Conservation (phyloP, 108 stramenopile species). For the Cyclotella distinguenda region DNA sequence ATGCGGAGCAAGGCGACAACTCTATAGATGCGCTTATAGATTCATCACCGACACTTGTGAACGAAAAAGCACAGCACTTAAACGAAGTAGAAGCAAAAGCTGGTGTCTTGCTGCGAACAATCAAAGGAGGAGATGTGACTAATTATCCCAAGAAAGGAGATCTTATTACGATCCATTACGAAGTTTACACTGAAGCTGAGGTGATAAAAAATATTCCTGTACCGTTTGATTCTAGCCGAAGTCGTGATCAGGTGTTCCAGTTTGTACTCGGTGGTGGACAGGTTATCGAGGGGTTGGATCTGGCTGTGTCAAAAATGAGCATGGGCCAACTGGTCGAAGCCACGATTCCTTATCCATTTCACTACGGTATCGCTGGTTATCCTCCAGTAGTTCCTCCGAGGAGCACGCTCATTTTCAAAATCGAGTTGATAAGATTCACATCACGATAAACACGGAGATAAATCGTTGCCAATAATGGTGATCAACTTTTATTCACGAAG, state of each 20-base stretch:
- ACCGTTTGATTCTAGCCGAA: slow-evolving; percentile 70
- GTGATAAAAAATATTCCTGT: slow-evolving; percentile 14
- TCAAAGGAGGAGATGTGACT: slow-evolving; percentile 38
- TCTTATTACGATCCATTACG: slow-evolving; percentile 77
- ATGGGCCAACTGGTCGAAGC: slow-evolving; percentile 58
- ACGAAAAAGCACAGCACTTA: not conserved
- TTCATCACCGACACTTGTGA: not conserved
- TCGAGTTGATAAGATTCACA: slow-evolving; percentile 70
- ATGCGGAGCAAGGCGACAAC: not conserved
- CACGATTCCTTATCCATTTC: slow-evolving; percentile 69
- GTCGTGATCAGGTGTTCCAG: slow-evolving; percentile 64
- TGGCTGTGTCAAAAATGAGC: slow-evolving; percentile 55
- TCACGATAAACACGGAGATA: not conserved
- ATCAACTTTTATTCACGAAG: too few relatives aligned
- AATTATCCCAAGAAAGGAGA: slow-evolving; percentile 56
- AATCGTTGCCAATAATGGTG: too few relatives aligned
- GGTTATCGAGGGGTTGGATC: slow-evolving; percentile 79
- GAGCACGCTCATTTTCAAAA: slow-evolving; percentile 70
- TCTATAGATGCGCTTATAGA: too few relatives aligned
- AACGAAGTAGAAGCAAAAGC: slow-evolving; percentile 16
- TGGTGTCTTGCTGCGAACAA: slow-evolving; percentile 46
- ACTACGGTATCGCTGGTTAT: slow-evolving; percentile 75
- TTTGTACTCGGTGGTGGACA: slow-evolving; percentile 70
- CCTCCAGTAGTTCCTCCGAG: slow-evolving; percentile 78
- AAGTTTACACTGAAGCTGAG: slow-evolving; percentile 61